phyloP scores from a whole-genome alignment of 2,329 filamentous ascomycete genomes.

The Pestalotiopsis sp. region DNA sequence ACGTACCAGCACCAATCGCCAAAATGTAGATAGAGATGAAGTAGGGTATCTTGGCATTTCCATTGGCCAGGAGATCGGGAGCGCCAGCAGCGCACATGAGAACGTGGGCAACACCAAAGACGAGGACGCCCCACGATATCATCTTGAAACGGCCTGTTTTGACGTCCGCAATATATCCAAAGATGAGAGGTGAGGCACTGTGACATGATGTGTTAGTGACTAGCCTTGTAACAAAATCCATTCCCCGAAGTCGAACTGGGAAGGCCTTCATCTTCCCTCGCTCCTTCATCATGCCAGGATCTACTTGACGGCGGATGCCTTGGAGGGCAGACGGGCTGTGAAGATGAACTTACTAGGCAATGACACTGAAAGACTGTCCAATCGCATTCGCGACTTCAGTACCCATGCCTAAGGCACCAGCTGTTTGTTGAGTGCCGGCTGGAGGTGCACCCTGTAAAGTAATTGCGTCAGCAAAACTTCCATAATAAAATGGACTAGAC shows the following conservation, averaged over 20 bases:
- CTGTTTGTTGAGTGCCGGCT: slow-evolving; percentile 42
- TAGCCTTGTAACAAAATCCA: background rate
- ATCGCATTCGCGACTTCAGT: slow-evolving; percentile 52
- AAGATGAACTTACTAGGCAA: slow-evolving; percentile 44
- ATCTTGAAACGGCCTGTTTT: slow-evolving; percentile 70
- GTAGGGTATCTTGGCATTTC: slow-evolving; percentile 55
- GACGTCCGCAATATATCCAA: slow-evolving; percentile 63
- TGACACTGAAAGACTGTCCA: slow-evolving; percentile 54
- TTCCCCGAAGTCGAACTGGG: background rate
- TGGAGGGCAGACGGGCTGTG: background rate
- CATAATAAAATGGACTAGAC: slow-evolving; percentile 28
- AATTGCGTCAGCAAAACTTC: slow-evolving; percentile 22
- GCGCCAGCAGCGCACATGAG: slow-evolving; percentile 64
- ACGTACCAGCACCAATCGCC: slow-evolving; percentile 63
- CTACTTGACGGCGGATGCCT: background rate
- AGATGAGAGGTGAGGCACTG: slow-evolving; percentile 50
- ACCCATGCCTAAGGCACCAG: slow-evolving; percentile 61
- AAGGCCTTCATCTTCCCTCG: background rate
- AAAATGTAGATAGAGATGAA: slow-evolving; percentile 50
- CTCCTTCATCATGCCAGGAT: background rate
- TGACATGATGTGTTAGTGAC: background rate
- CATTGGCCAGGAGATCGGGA: slow-evolving; percentile 49
- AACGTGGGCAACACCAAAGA: slow-evolving; percentile 68
- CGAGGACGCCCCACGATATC: slow-evolving; percentile 67
- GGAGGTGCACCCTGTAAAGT: slow-evolving; percentile 39